These are phyloP conservation scores for Pneumocystis carinii DNA, from an alignment of 1,139 yeast genomes.

Conservation along the genomic window DNA sequence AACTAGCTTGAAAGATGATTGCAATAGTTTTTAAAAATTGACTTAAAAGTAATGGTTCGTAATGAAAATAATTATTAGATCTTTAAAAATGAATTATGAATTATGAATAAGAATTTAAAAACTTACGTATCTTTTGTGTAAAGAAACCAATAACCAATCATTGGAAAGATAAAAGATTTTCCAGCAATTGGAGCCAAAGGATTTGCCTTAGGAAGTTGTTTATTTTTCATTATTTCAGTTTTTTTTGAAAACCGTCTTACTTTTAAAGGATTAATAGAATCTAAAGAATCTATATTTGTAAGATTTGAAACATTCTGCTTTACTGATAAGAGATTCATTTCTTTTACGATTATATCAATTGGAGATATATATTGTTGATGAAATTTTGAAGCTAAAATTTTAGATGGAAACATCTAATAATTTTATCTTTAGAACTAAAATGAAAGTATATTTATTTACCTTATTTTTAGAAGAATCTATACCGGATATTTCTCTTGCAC, in stretches of 20 bases:
- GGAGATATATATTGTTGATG: neutral
- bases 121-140: neutral
- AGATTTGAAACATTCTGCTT: neutral
- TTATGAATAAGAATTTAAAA: too few relatives aligned
- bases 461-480: neutral
- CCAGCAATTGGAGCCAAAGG: neutral
- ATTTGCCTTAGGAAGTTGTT: neutral
- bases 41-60: neutral
- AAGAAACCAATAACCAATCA: neutral
- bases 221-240: neutral
- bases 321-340: neutral
- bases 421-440: neutral
- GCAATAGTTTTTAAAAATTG: neutral
- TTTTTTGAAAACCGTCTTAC: neutral
- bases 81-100: neutral
- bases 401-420: neutral
- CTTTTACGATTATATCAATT: neutral
- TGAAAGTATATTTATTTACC: neutral
- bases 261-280: neutral
- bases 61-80: neutral
- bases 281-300: neutral
- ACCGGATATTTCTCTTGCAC: neutral
- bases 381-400: neutral
- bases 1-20: neutral
- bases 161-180: neutral